Conservation (phyloP, 2,329 filamentous ascomycete species). For the Blumeriella jaapii region DNA sequence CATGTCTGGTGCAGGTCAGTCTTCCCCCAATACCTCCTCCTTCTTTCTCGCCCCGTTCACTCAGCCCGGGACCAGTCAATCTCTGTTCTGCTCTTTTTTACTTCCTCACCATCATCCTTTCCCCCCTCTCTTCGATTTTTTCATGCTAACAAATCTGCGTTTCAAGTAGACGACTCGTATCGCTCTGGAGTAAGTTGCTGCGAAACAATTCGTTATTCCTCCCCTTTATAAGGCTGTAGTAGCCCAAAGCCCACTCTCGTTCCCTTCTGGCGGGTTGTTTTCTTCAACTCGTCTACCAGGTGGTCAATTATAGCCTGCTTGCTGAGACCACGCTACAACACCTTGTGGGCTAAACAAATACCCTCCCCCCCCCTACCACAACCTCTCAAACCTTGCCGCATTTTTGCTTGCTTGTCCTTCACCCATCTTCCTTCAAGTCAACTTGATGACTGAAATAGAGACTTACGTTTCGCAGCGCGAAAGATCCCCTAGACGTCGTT, state of each 20-base stretch:
- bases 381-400: neutral
- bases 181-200: slow-evolving; percentile 16
- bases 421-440: slow-evolving; percentile 5
- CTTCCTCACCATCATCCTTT: neutral
- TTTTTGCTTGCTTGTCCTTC: slow-evolving; percentile 1
- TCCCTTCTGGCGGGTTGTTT: slow-evolving; percentile 9
- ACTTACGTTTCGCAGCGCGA: slow-evolving; percentile 53
- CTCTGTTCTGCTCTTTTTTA: slow-evolving; percentile 2
- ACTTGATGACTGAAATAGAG: slow-evolving; percentile 23
- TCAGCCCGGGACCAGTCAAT: neutral
- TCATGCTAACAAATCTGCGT: slow-evolving; percentile 10
- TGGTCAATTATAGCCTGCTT: slow-evolving; percentile 8
- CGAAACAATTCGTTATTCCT: neutral
- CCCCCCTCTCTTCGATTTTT: slow-evolving; percentile 1
- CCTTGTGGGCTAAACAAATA: slow-evolving; percentile 8
- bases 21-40: slow-evolving; percentile 5
- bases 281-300: slow-evolving; percentile 4
- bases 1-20: slow-evolving; percentile 19
- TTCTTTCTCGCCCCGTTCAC: slow-evolving; percentile 5
- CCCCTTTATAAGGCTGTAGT: slow-evolving; percentile 5
- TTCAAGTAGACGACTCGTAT: slow-evolving; percentile 15
- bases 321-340: slow-evolving; percentile 9
- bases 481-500: slow-evolving; percentile 68
- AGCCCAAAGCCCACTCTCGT: slow-evolving; percentile 7
- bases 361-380: neutral